These are phyloP conservation scores for Stemphylium beticola DNA, from an alignment of 2,329 filamentous ascomycete species.

Conservation along the genomic window DNA sequence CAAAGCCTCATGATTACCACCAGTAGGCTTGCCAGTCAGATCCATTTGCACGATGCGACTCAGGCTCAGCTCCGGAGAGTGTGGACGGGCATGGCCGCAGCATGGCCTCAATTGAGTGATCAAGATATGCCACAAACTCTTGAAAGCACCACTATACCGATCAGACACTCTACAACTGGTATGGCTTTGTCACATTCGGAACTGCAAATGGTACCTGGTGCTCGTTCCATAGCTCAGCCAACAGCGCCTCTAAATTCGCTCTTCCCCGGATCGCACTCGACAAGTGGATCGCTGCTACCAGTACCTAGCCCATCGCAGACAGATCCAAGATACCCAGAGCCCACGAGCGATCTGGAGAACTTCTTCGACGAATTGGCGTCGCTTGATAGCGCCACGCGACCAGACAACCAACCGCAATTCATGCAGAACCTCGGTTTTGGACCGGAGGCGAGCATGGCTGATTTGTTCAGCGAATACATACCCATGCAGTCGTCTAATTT, in stretches of 20 bases:
- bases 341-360: constrained; percentile 55
- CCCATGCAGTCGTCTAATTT: constrained; percentile 46
- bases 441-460: constrained; percentile 65
- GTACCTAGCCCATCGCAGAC: constrained; percentile 12
- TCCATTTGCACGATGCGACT: constrained; percentile 19
- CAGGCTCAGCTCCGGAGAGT: constrained; percentile 28
- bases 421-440: constrained; percentile 72
- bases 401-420: constrained; percentile 66
- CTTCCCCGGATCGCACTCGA: constrained; percentile 17
- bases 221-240: constrained; percentile 2
- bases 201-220: constrained; percentile 17
- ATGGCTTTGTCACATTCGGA: constrained; percentile 29
- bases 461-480: constrained; percentile 56
- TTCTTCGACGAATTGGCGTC: constrained; percentile 65
- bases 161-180: neutral
- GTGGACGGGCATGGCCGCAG: constrained; percentile 15
- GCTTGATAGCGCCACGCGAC: constrained; percentile 59
- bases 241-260: constrained; percentile 13
- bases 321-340: constrained; percentile 43
- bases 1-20: constrained; percentile 33
- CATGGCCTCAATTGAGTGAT: constrained; percentile 16
- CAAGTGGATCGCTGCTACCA: neutral
- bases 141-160: constrained; percentile 5
- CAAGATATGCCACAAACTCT: neutral
- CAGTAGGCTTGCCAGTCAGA: constrained; percentile 19